Percentiles rank a stretch among this genome's conserved stretches.
phyloP scores from a whole-genome alignment of 164 flowering plant genomes.

The Macadamia integrifolia region DNA sequence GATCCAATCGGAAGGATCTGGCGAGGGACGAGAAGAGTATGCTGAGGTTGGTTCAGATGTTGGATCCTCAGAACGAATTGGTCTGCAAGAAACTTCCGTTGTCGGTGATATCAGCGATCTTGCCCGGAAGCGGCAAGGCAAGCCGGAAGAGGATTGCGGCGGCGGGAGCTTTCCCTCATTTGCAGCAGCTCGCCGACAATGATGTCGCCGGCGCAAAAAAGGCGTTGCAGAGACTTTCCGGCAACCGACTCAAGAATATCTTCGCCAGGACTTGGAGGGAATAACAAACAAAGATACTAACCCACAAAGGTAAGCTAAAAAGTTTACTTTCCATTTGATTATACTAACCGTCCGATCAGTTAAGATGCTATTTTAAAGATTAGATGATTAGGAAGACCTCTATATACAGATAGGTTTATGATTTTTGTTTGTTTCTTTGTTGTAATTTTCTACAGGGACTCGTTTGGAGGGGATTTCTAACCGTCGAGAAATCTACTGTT shows the following conservation, averaged over 20 bases:
- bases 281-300: conserved; percentile 28
- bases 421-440: too few species aligned
- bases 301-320: conserved; percentile 31
- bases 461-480: too few species aligned
- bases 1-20: conserved; percentile 61
- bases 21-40: conserved; percentile 71
- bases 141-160: conserved; percentile 55
- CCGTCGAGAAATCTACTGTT: too few species aligned
- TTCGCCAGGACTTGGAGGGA: conserved; percentile 65
- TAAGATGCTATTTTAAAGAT: too few species aligned
- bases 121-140: conserved; percentile 43
- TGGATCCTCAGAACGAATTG: conserved; percentile 54
- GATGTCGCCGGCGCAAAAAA: conserved; percentile 75
- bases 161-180: conserved; percentile 49
- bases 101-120: conserved; percentile 37
- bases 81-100: conserved; percentile 54
- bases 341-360: too few species aligned
- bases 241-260: conserved; percentile 55
- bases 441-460: too few species aligned
- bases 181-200: conserved; percentile 59
- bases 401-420: too few species aligned
- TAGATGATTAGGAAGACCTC: too few species aligned
- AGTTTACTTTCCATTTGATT: not conserved
- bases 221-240: conserved; percentile 57
- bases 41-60: conserved; percentile 49